Percentiles rank a stretch among this genome's conserved stretches.
These are phyloP conservation scores for Quercus robur DNA, from an alignment of 306 rosid species.

Conservation along the genomic window DNA sequence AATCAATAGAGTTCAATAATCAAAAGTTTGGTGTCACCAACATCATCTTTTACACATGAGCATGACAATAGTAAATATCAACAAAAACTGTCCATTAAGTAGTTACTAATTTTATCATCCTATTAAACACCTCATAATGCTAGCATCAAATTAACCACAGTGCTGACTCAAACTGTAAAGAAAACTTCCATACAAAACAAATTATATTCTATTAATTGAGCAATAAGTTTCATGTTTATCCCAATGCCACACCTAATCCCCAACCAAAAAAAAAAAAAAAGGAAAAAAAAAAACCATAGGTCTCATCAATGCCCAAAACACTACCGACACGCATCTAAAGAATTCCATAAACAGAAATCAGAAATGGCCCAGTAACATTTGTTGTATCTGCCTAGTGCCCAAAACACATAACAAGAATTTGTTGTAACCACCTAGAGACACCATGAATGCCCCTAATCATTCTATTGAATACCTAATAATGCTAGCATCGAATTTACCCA, in stretches of 20 bases:
- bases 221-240: background rate
- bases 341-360: background rate
- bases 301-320: background rate
- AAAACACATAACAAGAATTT: too few relatives aligned
- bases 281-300: background rate
- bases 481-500: background rate
- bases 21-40: background rate
- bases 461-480: background rate
- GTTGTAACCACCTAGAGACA: too few relatives aligned
- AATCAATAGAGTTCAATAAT: background rate
- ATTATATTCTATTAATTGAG: background rate
- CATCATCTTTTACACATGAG: background rate
- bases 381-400: background rate
- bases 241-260: background rate
- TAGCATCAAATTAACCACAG: background rate
- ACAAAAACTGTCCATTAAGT: background rate
- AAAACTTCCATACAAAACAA: background rate
- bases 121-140: background rate
- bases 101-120: background rate
- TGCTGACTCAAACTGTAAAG: background rate
- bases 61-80: background rate
- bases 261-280: background rate
- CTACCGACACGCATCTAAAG: background rate
- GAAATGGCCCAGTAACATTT: background rate
- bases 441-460: too few relatives aligned